Evolutionary conservation across 495 filamentous ascomycete genomes (phyloP), one percentile per base, ranked within the genome.

Genomic region (Oleoguttula mirabilis): DNA sequence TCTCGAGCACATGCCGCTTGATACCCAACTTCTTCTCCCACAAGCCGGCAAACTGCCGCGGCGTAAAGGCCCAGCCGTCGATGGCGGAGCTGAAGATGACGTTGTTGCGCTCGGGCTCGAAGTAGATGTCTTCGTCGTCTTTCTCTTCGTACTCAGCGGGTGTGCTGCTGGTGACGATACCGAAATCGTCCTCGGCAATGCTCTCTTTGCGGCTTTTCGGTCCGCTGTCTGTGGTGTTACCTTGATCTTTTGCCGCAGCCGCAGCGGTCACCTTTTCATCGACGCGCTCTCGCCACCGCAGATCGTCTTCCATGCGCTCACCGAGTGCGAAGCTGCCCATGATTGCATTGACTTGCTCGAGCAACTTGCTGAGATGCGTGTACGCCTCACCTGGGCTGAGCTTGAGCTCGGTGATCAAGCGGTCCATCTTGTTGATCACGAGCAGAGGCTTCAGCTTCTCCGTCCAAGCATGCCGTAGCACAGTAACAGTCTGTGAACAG

Each of bases 1-100:
- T 94, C 59, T 96, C 90, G 48, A 99, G 71, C 2, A 85, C 60
- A n/a, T 73, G 75, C 12, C 88, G 77, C 56, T 94, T 95, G 55
- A 96, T 88, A 0, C 90, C 88, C 4, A 99, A 75, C 54, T 96
- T 99, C 67, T 84, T 94, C 61, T 99, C 90, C 56, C 94, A 96
- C 32, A 96, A 66, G 3, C 72, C 74, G 6, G 90, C 90, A 59
- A 99, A 99, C 56, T 99, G 90, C 24, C 84, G 75, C 15, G 94
- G 73, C 0, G 90, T 99, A 50, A 96, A 99, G 1, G 90, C 90
- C 90, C 90, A 99, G 25, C 92, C 90, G 56, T 99, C 90, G 36
- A 94, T 80, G 21, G 90, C 90, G 55, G 87, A 94, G 66, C 86
- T 84, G 53, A 99, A 99, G 44, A 99, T 95, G 58, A 99, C 90